Conservation (phyloP, 331 rosid species). For the Erythrophleum ivorense region DNA sequence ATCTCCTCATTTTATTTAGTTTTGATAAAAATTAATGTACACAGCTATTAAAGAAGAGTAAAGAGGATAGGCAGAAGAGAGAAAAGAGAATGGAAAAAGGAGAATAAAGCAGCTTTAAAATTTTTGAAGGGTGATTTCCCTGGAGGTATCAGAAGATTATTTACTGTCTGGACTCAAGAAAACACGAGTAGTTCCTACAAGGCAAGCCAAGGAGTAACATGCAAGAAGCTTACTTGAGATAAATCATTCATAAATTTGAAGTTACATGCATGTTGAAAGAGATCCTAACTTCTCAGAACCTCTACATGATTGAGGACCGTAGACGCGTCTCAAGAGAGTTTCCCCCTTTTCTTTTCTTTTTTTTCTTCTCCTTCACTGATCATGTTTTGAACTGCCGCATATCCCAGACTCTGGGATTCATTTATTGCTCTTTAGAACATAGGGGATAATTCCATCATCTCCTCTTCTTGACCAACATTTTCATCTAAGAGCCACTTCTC, state of each 20-base stretch:
- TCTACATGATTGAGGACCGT: constrained; percentile 30
- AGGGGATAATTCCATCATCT: constrained; percentile 72
- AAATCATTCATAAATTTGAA: constrained; percentile 33
- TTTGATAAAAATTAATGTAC: not conserved
- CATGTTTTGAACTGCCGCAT: not conserved
- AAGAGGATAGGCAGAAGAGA: not conserved
- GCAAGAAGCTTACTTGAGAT: constrained; percentile 12
- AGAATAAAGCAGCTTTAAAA: not conserved
- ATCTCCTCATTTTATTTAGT: constrained; percentile 2
- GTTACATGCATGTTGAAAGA: constrained; percentile 36
- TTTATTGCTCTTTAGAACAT: constrained; percentile 44
- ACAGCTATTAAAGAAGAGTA: not conserved
- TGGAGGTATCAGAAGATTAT: constrained; percentile 3
- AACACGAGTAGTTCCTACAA: constrained; percentile 3
- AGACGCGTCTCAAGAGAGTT: not conserved
- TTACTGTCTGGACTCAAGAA: not conserved
- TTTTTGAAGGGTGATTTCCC: constrained; percentile 5
- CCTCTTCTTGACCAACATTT: constrained; percentile 60
- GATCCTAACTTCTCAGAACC: constrained; percentile 53
- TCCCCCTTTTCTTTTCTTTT: not conserved
- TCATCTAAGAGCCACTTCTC: constrained; percentile 82
- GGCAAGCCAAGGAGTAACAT: constrained; percentile 15
- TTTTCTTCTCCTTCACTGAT: not conserved
- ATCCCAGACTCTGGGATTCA: not conserved
- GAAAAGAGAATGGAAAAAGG: not conserved